Percentiles rank a stretch among this genome's conserved stretches.
Evolutionary conservation across 2,329 filamentous ascomycete genomes (phyloP).

Genomic region (Septoria petroselini): DNA sequence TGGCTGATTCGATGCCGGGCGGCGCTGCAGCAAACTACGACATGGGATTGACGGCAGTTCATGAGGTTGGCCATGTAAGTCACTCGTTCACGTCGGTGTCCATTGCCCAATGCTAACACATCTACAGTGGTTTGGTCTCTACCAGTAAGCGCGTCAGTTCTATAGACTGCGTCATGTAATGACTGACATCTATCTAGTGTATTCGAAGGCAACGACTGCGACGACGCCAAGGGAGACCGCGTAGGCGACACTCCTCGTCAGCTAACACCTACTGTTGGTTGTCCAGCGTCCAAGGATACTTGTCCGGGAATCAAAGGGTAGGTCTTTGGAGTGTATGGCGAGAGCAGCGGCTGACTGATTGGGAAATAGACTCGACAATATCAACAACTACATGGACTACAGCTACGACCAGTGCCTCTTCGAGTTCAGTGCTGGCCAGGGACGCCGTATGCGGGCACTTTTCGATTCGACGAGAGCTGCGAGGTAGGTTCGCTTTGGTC

Average conservation of each 20-base stretch:
- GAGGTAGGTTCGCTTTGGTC: not conserved
- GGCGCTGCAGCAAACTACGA: constrained; percentile 46
- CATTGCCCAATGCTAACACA: constrained; percentile 41
- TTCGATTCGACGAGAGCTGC: constrained; percentile 5
- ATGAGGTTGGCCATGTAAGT: constrained; percentile 8
- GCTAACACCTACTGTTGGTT: constrained; percentile 46
- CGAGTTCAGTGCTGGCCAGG: constrained; percentile 17
- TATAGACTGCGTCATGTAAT: too few species aligned
- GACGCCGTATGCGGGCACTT: constrained; percentile 5
- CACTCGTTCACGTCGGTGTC: not conserved
- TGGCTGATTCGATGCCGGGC: constrained; percentile 52
- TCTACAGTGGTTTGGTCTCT: constrained; percentile 43
- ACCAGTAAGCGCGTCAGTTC: constrained; percentile 36
- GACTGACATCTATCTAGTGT: constrained; percentile 20
- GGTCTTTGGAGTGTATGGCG: too few species aligned
- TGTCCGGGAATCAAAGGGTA: constrained; percentile 44
- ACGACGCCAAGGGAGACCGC: constrained; percentile 32
- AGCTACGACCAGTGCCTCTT: constrained; percentile 17
- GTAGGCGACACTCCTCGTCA: constrained; percentile 39
- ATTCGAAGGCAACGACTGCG: constrained; percentile 28
- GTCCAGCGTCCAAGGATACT: constrained; percentile 47
- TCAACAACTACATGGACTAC: constrained; percentile 55
- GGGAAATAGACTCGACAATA: constrained; percentile 41
- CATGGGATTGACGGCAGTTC: constrained; percentile 28
- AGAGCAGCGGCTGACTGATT: too few species aligned